Base-by-base conservation (phyloP, 1,139 yeast species). In the Blastobotrys apis region DNA sequence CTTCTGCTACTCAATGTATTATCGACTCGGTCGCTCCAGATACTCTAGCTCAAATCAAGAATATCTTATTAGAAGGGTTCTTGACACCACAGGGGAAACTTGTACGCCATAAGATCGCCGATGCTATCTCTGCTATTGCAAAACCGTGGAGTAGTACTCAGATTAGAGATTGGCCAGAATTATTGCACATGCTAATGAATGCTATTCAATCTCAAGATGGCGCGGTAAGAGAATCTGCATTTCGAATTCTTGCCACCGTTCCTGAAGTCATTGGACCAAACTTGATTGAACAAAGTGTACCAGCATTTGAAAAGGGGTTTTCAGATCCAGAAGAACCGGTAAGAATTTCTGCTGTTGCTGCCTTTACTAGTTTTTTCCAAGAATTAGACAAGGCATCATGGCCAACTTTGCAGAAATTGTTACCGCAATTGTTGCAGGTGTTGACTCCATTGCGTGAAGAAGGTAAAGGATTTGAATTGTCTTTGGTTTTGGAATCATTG, bases 71-170 rank as follows among this genome's bases (percentile, higher is more conserved):
- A 53, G 74, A 75, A 45, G 97, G 97, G 10, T 86, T 92, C 54
- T 63, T 76, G 4, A 62, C 80, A 2, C 81, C 74, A 47, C 84
- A 81, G 60, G 71, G 84, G 19, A 78, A 78, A 49, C 77, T 75
- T 51, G 90, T 88, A 30, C 81, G 97, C 62, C 97, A 90, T 64
- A 92, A 92, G 62, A 72, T 92, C 44, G 81, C 96, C 3, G 98
- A 92, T 68, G 95, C 95, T 3, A 84, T 92, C 46, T 86, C 97
- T 1, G 97, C 90, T 64, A 79, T 92, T 33, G 94, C 96, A 5
- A 59, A 63, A 36, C 51, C 58, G 32, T 49, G 58, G 53, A 31
- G 57, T 47, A 43, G 33, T 29, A 62, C 70, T 3, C 71, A 71
- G 13, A 70, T 71, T 21, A 75, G 74, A 2, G 65, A 72, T 12